Percentiles rank a stretch among this genome's conserved stretches.
Conservation (phyloP, 768 basidiomycete genomes). For the Hygrophorus pudorinus region DNA sequence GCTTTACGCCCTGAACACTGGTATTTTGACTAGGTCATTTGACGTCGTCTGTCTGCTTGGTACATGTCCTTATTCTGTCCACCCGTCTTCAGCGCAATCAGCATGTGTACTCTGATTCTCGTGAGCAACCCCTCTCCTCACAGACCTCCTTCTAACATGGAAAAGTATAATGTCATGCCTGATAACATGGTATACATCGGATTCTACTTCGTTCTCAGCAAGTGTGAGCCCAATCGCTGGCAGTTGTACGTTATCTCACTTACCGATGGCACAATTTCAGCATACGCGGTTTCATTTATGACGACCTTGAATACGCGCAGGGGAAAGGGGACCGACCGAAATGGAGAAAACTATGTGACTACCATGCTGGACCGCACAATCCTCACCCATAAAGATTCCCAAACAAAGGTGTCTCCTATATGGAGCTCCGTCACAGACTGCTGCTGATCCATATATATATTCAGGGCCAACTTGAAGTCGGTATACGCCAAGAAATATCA, state of each 20-base stretch:
- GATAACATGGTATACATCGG: slow-evolving; percentile 45
- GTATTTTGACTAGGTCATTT: slow-evolving; percentile 44
- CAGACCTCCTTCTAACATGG: background rate
- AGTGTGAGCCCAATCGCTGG: slow-evolving; percentile 28
- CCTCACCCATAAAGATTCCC: background rate
- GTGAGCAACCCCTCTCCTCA: slow-evolving; percentile 13
- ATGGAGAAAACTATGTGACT: slow-evolving; percentile 9
- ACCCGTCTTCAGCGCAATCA: slow-evolving; percentile 26
- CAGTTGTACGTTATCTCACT: background rate
- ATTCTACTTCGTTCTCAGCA: slow-evolving; percentile 50
- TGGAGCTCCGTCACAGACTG: background rate
- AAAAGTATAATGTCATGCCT: slow-evolving; percentile 44
- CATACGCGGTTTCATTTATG: slow-evolving; percentile 31
- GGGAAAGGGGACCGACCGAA: slow-evolving; percentile 39
- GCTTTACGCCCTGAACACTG: slow-evolving; percentile 56
- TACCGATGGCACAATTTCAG: slow-evolving; percentile 12
- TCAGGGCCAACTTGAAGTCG: slow-evolving; percentile 22
- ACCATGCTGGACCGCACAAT: slow-evolving; percentile 17
- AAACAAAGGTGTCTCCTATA: slow-evolving; percentile 4
- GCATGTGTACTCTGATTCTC: slow-evolving; percentile 28
- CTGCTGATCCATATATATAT: background rate
- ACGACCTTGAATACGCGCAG: slow-evolving; percentile 41
- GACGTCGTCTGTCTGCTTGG: background rate
- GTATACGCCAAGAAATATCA: slow-evolving; percentile 22
- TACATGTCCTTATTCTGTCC: background rate